Conservation (phyloP, 768 basidiomycete genomes). For the Tricholoma flavovirens region DNA sequence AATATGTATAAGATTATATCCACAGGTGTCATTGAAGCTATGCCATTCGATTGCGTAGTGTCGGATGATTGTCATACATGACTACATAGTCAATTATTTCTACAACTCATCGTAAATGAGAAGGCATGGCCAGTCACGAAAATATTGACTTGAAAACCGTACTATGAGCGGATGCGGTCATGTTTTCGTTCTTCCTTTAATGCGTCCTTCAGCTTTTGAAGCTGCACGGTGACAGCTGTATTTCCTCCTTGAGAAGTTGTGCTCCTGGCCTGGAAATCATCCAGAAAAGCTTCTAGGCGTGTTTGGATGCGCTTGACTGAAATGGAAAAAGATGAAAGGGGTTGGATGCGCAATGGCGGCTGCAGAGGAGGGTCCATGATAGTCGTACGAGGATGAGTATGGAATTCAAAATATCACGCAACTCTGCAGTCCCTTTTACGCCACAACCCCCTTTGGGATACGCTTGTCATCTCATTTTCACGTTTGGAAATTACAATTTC, state of each 20-base stretch:
- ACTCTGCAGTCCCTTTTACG: background rate
- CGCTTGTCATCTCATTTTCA: background rate
- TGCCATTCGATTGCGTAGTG: background rate
- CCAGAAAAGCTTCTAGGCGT: slow-evolving; percentile 39
- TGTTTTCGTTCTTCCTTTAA: slow-evolving; percentile 44
- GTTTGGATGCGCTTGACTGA: slow-evolving; percentile 36
- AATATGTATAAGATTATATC: background rate
- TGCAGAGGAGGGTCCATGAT: slow-evolving; percentile 44
- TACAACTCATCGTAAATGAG: too few relatives aligned
- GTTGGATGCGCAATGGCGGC: slow-evolving; percentile 42
- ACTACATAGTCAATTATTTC: too few relatives aligned
- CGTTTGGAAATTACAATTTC: background rate
- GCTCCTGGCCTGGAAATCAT: slow-evolving; percentile 43
- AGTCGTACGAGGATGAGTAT: too few relatives aligned
- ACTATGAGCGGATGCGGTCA: slow-evolving; percentile 5
- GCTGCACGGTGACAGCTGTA: slow-evolving; percentile 51
- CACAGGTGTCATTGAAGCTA: too few relatives aligned
- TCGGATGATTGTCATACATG: background rate
- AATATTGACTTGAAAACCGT: background rate
- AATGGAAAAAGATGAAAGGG: slow-evolving; percentile 29
- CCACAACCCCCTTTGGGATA: background rate
- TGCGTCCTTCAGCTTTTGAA: slow-evolving; percentile 50
- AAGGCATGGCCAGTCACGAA: too few relatives aligned
- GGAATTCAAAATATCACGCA: background rate
- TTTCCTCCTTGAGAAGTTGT: slow-evolving; percentile 45